Evolutionary conservation across 345 rosid species (phyloP).

Genomic region (Boechera retrofracta): DNA sequence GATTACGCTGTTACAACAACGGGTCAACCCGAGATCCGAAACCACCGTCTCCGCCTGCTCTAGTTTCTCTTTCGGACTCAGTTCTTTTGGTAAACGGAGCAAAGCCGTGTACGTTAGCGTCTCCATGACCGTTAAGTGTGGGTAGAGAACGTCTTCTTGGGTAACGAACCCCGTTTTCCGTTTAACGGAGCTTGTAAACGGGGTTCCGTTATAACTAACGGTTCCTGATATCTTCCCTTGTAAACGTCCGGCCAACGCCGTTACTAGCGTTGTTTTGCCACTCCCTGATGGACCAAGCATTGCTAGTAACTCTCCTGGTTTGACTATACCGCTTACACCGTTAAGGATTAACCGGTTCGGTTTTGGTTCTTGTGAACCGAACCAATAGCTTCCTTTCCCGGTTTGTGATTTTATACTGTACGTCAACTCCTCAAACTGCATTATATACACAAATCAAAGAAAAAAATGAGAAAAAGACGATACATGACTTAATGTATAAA

Average conservation of each 20-base stretch:
- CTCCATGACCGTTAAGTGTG: constrained; percentile 85
- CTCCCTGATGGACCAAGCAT: constrained; percentile 98
- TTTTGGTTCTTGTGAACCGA: constrained; percentile 55
- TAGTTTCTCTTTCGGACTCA: constrained; percentile 59
- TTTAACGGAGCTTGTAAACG: constrained; percentile 74
- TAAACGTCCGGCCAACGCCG: constrained; percentile 80
- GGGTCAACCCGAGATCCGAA: constrained; percentile 69
- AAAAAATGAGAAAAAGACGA: neutral
- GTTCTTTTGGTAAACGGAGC: constrained; percentile 70
- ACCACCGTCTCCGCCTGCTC: constrained; percentile 74
- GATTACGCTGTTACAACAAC: constrained; percentile 65
- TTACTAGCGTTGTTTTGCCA: constrained; percentile 88
- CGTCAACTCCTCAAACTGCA: constrained; percentile 80
- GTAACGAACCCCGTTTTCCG: constrained; percentile 82
- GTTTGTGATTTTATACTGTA: constrained; percentile 53
- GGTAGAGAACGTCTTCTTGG: constrained; percentile 85
- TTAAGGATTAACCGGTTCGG: constrained; percentile 63
- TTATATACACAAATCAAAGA: constrained; percentile 6
- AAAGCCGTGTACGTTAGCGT: constrained; percentile 78
- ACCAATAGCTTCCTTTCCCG: constrained; percentile 44
- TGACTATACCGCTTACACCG: constrained; percentile 78
- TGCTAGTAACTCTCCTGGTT: constrained; percentile 87
- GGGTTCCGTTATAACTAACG: constrained; percentile 64
- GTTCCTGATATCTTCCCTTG: constrained; percentile 73
- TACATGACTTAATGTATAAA: neutral